These are phyloP conservation scores for Auriculariales sp. DNA, from an alignment of 768 basidiomycete species.

Conservation along the genomic window DNA sequence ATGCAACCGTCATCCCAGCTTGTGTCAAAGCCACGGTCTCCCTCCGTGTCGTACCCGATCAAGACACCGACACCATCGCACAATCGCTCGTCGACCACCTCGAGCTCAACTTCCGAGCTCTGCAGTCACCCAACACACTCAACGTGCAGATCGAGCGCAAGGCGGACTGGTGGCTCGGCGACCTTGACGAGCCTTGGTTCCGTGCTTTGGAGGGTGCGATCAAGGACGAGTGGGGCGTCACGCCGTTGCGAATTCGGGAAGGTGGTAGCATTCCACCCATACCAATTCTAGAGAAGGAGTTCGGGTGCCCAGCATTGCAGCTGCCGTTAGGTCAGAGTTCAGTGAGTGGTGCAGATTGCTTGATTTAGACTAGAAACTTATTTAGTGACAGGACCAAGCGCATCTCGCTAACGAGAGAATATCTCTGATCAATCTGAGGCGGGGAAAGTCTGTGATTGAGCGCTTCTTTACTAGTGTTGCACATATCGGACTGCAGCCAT, in stretches of 20 bases:
- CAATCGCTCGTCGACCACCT: constrained; percentile 46
- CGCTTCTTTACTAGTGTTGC: constrained; percentile 28
- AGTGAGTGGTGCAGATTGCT: constrained; percentile 27
- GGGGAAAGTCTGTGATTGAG: constrained; percentile 64
- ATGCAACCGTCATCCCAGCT: constrained; percentile 80
- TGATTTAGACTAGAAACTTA: constrained; percentile 1
- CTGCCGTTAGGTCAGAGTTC: constrained; percentile 88
- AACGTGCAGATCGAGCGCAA: constrained; percentile 64
- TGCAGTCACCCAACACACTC: constrained; percentile 58
- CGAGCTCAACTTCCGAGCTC: constrained; percentile 34
- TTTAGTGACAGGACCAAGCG: constrained; percentile 54
- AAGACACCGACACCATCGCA: constrained; percentile 59
- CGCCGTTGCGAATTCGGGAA: constrained; percentile 81
- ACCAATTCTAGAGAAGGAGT: constrained; percentile 85
- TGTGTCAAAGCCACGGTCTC: constrained; percentile 76
- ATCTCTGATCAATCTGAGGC: constrained; percentile 63
- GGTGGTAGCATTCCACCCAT: constrained; percentile 92
- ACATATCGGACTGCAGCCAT: no score
- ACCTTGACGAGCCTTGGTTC: constrained; percentile 76
- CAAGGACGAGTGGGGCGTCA: constrained; percentile 71
- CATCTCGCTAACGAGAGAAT: constrained; percentile 92
- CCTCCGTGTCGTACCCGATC: constrained; percentile 88
- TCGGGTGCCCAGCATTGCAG: constrained; percentile 79
- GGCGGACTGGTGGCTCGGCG: constrained; percentile 95
- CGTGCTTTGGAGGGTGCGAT: constrained; percentile 72